phyloP scores from a whole-genome alignment of 495 filamentous ascomycete genomes.

The Tuber brumale region DNA sequence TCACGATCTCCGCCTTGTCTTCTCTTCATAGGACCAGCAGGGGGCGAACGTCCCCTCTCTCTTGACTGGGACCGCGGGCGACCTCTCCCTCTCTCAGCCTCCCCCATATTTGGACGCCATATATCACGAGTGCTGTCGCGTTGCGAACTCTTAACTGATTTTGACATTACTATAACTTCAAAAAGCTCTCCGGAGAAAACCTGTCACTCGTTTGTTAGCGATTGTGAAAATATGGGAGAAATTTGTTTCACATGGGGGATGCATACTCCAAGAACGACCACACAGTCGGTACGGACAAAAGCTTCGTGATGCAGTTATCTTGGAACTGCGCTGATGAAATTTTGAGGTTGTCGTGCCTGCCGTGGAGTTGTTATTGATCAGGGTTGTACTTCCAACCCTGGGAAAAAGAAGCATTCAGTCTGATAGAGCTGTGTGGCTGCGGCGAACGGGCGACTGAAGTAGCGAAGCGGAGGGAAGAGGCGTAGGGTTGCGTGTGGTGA shows the following conservation, averaged over 20 bases:
- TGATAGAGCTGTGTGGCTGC: conserved; percentile 3
- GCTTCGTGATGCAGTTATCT: neutral
- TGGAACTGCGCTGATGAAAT: neutral
- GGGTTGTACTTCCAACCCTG: neutral
- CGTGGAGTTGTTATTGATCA: neutral
- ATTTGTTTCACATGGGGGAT: neutral
- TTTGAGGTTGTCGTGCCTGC: neutral
- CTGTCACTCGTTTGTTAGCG: neutral
- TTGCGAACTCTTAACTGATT: conserved; percentile 9
- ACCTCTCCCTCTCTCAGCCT: conserved; percentile 33
- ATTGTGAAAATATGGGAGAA: neutral
- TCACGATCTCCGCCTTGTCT: conserved; percentile 35
- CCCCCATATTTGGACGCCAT: conserved; percentile 34
- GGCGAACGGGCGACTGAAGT: neutral
- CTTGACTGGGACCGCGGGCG: conserved; percentile 36
- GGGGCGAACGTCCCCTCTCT: conserved; percentile 37
- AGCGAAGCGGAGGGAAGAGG: conserved; percentile 3
- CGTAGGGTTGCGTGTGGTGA: conserved; percentile 2
- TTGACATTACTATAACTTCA: neutral
- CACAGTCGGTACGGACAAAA: neutral
- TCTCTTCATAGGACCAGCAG: conserved; percentile 23
- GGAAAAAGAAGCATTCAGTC: neutral
- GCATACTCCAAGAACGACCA: neutral
- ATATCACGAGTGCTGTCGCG: conserved; percentile 32
- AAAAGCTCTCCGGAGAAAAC: neutral